Percentiles rank a stretch among this genome's conserved stretches.
These are phyloP conservation scores for Quercus phellos DNA, from an alignment of 331 rosid species.

Conservation along the genomic window DNA sequence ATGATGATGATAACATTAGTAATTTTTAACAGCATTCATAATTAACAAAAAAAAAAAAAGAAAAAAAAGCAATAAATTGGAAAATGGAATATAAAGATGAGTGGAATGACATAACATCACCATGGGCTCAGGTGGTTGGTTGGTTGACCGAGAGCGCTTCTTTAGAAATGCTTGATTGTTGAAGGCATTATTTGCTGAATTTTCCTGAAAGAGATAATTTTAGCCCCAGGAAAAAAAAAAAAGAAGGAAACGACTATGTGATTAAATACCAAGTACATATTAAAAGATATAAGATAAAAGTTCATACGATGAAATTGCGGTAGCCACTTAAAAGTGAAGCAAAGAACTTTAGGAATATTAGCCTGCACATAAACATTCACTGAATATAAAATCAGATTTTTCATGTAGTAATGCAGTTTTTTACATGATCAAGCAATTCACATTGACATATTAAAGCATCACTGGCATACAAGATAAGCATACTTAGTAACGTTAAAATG, in stretches of 20 bases:
- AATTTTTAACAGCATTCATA: constrained; percentile 17
- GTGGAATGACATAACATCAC: constrained; percentile 40
- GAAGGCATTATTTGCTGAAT: constrained; percentile 67
- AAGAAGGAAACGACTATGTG: constrained; percentile 14
- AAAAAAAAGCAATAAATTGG: constrained; percentile 1
- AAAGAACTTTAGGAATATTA: constrained; percentile 89
- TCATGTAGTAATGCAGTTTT: not conserved
- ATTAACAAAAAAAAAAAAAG: not conserved
- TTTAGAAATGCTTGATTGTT: constrained; percentile 86
- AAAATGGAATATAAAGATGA: constrained; percentile 21
- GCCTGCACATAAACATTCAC: constrained; percentile 52
- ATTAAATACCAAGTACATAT: not conserved
- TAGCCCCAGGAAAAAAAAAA: not conserved
- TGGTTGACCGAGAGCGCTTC: constrained; percentile 84
- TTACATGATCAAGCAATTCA: not conserved
- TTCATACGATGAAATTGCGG: constrained; percentile 87
- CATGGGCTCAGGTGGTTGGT: constrained; percentile 88
- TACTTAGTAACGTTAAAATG: not conserved
- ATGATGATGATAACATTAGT: not conserved
- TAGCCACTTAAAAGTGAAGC: constrained; percentile 94
- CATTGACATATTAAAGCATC: not conserved
- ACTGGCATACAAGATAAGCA: not conserved
- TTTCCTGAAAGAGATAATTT: constrained; percentile 57
- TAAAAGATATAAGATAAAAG: constrained; percentile 12
- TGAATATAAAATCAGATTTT: not conserved